Evolutionary conservation across 345 rosid genomes (phyloP), one percentile per base, ranked within the genome.

Genomic region (Linum usitatissimum): DNA sequence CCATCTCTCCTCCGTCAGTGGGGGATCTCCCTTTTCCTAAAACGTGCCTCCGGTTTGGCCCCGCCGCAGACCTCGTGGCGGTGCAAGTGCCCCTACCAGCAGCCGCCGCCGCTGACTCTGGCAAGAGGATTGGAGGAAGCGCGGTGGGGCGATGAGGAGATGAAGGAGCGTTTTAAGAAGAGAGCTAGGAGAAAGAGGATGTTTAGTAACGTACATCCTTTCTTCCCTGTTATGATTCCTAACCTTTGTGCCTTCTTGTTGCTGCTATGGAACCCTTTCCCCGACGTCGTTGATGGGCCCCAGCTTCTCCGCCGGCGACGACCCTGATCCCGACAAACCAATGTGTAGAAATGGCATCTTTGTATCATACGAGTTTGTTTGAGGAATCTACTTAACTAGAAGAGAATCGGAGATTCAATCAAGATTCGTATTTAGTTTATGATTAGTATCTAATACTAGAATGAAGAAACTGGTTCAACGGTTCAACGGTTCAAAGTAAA

Each of bases 71-170:
- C 91, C 9, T 84, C 96, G 0, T 82, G 92, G 95, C 73, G 95
- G 65, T 78, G 79, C 59, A 86, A 85, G 66, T 83, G 96, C 69
- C 98, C 92, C 2, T 91, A 78, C 80, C 80, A 71, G 28, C 90
- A 82, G 75, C 96, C 98, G 0, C 90, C 88, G 48, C 79, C 96
- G 19, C 18, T 78, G 75, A 42, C 83, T 19, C 83, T 86, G 10
- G 91, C 94, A 0, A 69, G 59, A 30, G 96, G 90, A 38, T 73
- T 81, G 18, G 91, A 83, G 76, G 86, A 79, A 67, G 94, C 90
- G 2, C 63, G 60, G 65, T 91, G 98, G 92, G 86, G 83, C 0
- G 82, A 72, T 49, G 86, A 72, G 18, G 72, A 82, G 42, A 80
- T 67, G 78, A 79, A 74, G 59, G 86, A 75, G 76, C 77, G 75